phyloP scores from a whole-genome alignment of 1,139 yeast species.

The Keqinozyma sinolaborantium region DNA sequence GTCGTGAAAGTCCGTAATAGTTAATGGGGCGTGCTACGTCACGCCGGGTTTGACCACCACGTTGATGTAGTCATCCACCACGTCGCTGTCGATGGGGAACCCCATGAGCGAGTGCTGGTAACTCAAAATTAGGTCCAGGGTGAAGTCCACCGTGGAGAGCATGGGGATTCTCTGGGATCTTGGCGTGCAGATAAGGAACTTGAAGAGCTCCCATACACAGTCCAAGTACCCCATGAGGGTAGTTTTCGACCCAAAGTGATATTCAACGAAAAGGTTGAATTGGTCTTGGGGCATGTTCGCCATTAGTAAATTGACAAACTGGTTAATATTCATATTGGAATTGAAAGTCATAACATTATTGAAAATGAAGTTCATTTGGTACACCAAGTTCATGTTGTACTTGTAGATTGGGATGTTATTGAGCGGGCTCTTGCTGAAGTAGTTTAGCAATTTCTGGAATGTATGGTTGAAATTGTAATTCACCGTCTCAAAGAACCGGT shows the following conservation, averaged over 20 bases:
- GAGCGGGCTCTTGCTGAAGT: slow-evolving; percentile 6
- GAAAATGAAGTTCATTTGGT: slow-evolving; percentile 8
- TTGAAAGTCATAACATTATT: slow-evolving; percentile 3
- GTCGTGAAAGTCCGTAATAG: too few relatives aligned
- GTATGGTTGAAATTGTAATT: slow-evolving; percentile 7
- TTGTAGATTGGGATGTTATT: slow-evolving; percentile 7
- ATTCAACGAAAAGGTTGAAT: slow-evolving; percentile 17
- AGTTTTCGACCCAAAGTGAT: slow-evolving; percentile 29
- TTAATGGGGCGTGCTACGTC: too few relatives aligned
- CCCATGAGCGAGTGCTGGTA: slow-evolving; percentile 19
- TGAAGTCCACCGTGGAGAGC: slow-evolving; percentile 15
- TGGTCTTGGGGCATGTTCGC: slow-evolving; percentile 6
- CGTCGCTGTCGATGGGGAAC: slow-evolving; percentile 15
- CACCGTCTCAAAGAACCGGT: slow-evolving; percentile 6
- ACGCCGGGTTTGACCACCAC: slow-evolving; percentile 18
- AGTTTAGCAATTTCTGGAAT: slow-evolving; percentile 7
- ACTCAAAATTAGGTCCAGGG: slow-evolving; percentile 17
- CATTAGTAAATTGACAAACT: slow-evolving; percentile 7
- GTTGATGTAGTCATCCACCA: slow-evolving; percentile 23
- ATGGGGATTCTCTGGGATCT: slow-evolving; percentile 12
- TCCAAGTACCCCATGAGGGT: slow-evolving; percentile 22
- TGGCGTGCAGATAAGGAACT: slow-evolving; percentile 14
- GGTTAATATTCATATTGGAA: slow-evolving; percentile 4
- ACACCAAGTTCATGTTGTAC: slow-evolving; percentile 7
- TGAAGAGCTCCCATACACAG: slow-evolving; percentile 26